Evolutionary conservation across 2,329 filamentous ascomycete species (phyloP), one percentile per base, ranked within the genome.

Genomic region (Leptosphaerulina australis): DNA sequence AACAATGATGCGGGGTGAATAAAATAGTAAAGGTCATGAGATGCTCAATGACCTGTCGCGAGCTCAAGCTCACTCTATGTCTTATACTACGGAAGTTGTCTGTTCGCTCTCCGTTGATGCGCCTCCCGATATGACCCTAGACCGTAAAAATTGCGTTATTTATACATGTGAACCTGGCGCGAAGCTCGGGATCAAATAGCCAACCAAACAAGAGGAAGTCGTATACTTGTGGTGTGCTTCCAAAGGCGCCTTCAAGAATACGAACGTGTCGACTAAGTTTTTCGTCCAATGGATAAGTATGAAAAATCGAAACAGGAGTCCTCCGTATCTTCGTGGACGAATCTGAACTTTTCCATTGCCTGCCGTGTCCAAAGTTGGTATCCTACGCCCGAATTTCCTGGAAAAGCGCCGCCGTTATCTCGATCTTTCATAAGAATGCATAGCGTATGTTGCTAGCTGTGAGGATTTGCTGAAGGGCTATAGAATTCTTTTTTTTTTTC

Each of bases 141-240:
- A 25, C 15, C 9, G 15, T 11, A 25, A 40, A 29, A 38, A 39
- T 34, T 41, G 33, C 51, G 28, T 40, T 63, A 54, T 44, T 55
- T 50, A 36, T 62, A 62, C 56, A 60, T 49, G 34, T 53, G 51
- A 35, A 45, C 30, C 17, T 50, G 28, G 52, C 46, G 8, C 12
- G 34, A 26, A 28, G 29, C 29, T 17, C 31, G 5, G 34, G 33
- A 55, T 7, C 18, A 38, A 22, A 44, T 5, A 55, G 24, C 38
- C 30, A 31, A 48, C 18, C 26, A 35, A 34, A 44, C 11, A 37
- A 26, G 33, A 33, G n/a, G 21, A 21, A 25, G 39, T 14, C 37
- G 20, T 6, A 15, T 18, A 9, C 3, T 29, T 29, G 24, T 9
- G 15, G 8, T 24, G 9, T 12, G 12, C 31, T n/a, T 28, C 18